A percentile compares a stretch with the other conserved stretches of the same genome.
Conservation (phyloP, 441 rosid species). For the Pelargonium exstipulatum region DNA sequence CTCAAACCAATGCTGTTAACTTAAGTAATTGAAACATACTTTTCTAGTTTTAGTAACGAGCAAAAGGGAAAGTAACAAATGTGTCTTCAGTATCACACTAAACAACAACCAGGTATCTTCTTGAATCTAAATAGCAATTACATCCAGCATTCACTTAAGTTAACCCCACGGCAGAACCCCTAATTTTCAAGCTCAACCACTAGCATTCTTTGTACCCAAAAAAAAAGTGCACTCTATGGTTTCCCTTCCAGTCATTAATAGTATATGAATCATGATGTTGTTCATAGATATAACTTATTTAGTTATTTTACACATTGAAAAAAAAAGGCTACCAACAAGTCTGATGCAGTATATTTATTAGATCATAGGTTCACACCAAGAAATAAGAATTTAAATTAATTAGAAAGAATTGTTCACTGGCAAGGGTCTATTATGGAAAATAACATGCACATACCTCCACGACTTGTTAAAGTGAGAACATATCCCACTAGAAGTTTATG, state of each 20-base stretch:
- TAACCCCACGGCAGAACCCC: slow-evolving; percentile 2
- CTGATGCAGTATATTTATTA: too few relatives aligned
- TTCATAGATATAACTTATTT: slow-evolving; percentile 17
- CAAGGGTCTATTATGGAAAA: too few relatives aligned
- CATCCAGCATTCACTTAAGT: background rate
- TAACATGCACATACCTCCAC: too few relatives aligned
- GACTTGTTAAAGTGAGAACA: too few relatives aligned
- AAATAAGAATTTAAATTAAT: too few relatives aligned
- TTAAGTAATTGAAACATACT: background rate
- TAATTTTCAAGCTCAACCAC: background rate
- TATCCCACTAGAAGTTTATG: too few relatives aligned
- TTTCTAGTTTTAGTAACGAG: background rate
- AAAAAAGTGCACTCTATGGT: background rate
- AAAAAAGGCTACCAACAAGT: too few relatives aligned
- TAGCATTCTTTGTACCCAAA: background rate
- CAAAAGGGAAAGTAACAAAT: background rate
- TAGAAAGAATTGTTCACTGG: too few relatives aligned
- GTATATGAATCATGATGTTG: slow-evolving; percentile 15
- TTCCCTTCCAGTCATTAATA: slow-evolving; percentile 12
- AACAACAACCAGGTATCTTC: background rate
- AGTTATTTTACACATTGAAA: slow-evolving; percentile 15
- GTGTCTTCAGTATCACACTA: background rate
- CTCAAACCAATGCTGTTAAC: background rate
- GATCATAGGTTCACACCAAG: too few relatives aligned
- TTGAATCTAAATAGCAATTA: slow-evolving; percentile 9